phyloP scores from a whole-genome alignment of 352 stramenopile species.

The Globisporangium nodosum region DNA sequence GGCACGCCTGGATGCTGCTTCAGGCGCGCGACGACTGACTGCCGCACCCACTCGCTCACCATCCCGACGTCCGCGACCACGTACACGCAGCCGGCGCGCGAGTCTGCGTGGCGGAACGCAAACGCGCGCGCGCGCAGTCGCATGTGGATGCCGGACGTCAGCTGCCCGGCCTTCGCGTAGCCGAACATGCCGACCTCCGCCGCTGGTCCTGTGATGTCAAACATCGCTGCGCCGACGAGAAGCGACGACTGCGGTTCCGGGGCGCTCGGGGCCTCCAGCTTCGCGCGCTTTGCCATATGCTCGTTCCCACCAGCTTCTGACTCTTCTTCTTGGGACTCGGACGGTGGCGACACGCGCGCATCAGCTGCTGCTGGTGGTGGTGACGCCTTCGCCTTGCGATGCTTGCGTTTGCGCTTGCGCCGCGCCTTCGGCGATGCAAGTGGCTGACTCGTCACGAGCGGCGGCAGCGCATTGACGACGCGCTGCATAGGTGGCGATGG shows the following conservation, averaged over 20 bases:
- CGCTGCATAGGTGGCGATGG: background rate
- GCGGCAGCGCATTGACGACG: background rate
- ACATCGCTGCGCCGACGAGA: constrained; percentile 68
- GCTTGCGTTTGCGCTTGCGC: constrained; percentile 4
- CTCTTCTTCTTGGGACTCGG: too few relatives aligned
- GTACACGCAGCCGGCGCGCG: constrained; percentile 54
- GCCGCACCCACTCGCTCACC: constrained; percentile 86
- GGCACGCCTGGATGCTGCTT: constrained; percentile 37
- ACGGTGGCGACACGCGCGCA: background rate
- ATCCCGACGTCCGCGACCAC: constrained; percentile 88
- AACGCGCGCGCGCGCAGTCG: constrained; percentile 79
- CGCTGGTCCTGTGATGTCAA: constrained; percentile 80
- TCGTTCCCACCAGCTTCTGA: background rate
- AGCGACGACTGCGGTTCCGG: constrained; percentile 17
- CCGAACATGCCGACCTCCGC: constrained; percentile 87
- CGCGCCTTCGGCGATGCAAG: background rate
- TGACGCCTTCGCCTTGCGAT: background rate
- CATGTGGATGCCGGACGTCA: constrained; percentile 84
- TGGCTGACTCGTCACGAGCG: background rate
- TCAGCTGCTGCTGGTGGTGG: background rate
- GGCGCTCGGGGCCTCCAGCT: background rate
- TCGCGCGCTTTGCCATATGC: background rate
- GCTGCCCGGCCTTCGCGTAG: constrained; percentile 75
- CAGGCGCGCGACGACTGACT: constrained; percentile 63
- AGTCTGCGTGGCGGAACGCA: constrained; percentile 43